These are phyloP conservation scores for Isatis tinctoria DNA, from an alignment of 345 rosid species.

Conservation along the genomic window DNA sequence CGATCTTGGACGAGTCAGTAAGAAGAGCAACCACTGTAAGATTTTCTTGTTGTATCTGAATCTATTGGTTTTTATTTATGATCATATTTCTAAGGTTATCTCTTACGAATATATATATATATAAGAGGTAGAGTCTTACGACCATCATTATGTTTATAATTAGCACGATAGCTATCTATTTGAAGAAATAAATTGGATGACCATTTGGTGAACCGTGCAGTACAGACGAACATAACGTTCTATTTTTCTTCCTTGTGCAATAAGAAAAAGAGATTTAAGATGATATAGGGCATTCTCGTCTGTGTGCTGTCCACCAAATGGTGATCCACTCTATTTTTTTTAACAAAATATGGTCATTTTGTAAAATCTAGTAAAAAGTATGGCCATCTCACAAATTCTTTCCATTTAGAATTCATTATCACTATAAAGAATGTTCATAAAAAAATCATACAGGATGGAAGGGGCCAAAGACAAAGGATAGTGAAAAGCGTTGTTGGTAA, in stretches of 20 bases:
- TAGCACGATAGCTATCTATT: neutral
- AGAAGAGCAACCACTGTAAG: slow-evolving; percentile 15
- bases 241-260: neutral
- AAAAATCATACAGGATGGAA: neutral
- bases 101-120: no score
- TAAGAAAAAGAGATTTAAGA: neutral
- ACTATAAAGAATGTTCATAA: neutral
- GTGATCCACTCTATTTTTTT: neutral
- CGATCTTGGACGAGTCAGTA: slow-evolving; percentile 4
- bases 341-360: neutral
- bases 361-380: neutral
- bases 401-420: neutral
- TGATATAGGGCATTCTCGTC: neutral
- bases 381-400: neutral
- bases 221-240: neutral
- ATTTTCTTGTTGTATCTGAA: neutral
- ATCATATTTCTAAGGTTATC: neutral
- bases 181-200: neutral
- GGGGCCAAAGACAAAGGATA: neutral
- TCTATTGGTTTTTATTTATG: neutral
- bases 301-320: neutral
- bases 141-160: neutral
- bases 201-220: neutral
- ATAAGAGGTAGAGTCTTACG: slow-evolving; percentile 30
- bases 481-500: slow-evolving; percentile 6